Conservation (phyloP, 139 green algal species). For the Chlamydomonas schloesseri region DNA sequence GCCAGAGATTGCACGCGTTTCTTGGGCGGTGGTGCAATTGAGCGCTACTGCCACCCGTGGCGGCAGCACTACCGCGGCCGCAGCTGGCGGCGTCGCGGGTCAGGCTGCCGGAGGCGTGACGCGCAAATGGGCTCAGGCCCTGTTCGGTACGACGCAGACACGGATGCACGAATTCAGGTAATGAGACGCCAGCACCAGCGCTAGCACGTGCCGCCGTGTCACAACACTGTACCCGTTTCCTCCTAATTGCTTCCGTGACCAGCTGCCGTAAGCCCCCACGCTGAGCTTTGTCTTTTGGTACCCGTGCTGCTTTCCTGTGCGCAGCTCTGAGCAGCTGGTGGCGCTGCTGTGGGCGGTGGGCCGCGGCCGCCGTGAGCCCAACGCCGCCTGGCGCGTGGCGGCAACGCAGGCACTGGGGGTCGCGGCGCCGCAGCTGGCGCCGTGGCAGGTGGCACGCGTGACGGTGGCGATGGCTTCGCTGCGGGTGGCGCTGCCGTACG, state of each 20-base stretch:
- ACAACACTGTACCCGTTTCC: no score
- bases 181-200: no score
- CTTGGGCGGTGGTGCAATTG: slow-evolving; percentile 22
- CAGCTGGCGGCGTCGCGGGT: background rate
- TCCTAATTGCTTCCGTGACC: no score
- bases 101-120: background rate
- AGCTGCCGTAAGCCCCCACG: no score
- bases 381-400: background rate
- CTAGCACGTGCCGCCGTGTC: no score
- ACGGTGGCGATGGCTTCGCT: slow-evolving; percentile 10
- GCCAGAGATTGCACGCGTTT: background rate
- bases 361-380: background rate
- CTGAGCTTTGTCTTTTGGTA: no score
- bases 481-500: slow-evolving; percentile 5
- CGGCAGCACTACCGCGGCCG: no score
- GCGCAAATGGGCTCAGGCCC: background rate
- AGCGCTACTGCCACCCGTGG: background rate
- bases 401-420: background rate
- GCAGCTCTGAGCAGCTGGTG: background rate
- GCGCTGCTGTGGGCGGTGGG: slow-evolving; percentile 1
- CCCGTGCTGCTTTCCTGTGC: no score
- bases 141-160: slow-evolving; percentile 3
- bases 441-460: slow-evolving; percentile 1
- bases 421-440: background rate
- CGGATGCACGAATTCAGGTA: background rate